Evolutionary conservation across 225 moss, liverwort and hornwort genomes (phyloP).

Genomic region (Ulota crispa): DNA sequence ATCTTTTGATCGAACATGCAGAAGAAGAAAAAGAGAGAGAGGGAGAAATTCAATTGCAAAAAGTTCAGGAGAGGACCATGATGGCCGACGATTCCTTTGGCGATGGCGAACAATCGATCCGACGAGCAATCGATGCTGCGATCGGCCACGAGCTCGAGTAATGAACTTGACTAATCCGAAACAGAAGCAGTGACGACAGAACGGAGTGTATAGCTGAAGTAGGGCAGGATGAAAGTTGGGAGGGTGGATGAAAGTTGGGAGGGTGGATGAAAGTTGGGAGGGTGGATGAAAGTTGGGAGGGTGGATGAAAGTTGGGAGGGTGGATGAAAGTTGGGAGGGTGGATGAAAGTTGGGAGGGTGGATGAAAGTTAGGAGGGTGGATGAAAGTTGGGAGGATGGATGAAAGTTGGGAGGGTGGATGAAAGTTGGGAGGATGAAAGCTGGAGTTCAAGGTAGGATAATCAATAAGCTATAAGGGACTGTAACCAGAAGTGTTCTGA

Average conservation of each 20-base stretch:
- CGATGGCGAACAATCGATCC: constrained; percentile 9
- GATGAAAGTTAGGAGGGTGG: neutral
- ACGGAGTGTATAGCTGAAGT: neutral
- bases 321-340: neutral
- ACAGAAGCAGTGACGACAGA: neutral
- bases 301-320: too few species aligned
- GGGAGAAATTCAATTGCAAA: neutral
- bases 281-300: too few species aligned
- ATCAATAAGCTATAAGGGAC: too few species aligned
- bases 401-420: too few species aligned
- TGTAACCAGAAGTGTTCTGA: too few species aligned
- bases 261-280: neutral
- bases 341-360: neutral
- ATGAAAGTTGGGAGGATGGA: neutral
- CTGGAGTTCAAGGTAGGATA: too few species aligned
- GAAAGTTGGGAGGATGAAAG: too few species aligned
- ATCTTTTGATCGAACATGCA: neutral
- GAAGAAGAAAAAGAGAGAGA: too few species aligned
- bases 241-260: neutral
- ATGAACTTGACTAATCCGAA: neutral
- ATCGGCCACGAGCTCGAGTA: neutral
- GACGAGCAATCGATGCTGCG: neutral
- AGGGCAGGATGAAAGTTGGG: neutral
- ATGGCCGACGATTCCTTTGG: neutral
- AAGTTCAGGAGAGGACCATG: neutral